Evolutionary conservation across 352 stramenopile genomes (phyloP), one percentile per base, ranked within the genome.

Genomic region (Globisporangium cylindrosporum): DNA sequence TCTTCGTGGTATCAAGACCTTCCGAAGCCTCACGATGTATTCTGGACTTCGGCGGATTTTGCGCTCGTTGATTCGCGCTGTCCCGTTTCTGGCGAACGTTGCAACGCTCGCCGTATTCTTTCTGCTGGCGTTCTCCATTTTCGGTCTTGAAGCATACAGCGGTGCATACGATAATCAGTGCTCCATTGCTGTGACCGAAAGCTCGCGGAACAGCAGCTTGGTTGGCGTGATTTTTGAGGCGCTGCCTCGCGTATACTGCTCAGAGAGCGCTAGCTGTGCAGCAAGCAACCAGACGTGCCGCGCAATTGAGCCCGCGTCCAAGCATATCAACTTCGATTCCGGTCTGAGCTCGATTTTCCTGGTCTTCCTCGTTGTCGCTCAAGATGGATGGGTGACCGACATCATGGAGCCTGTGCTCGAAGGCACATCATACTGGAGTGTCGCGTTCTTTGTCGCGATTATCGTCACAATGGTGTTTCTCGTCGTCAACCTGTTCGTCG

Each of bases 351-450:
- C 86, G 9, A 62, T 94, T 12, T 92, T 91, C 64, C 73, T 94
- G 15, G 86, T 94, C 1, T 94, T 94, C 32, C 75, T 92, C 38
- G 86, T 94, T 18, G 84, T 92, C 10, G 86, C 84, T 0, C 84
- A 92, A 60, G 86, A 94, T 56, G 86, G 86, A 15, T 94, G 86
- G 86, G 79, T 92, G 49, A 73, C 72, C 1, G 83, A 92, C 59
- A 92, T 92, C 64, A 94, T 94, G 86, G 72, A 89, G 65, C 86
- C 86, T 12, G 82, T 89, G 57, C 78, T 92, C 18, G 77, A 94
- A 56, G 66, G 75, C 29, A 90, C 79, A 27, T 91, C 82, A 24
- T 62, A 67, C 32, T 80, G 79, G 12, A 89, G 80, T 32, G 65
- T 84, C 27, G 58, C 81, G 8, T 94, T 92, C 63, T 94, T 94